Evolutionary conservation across 192 early-diverging fungal genomes (phyloP).

Genomic region (Geosiphon pyriformis): DNA sequence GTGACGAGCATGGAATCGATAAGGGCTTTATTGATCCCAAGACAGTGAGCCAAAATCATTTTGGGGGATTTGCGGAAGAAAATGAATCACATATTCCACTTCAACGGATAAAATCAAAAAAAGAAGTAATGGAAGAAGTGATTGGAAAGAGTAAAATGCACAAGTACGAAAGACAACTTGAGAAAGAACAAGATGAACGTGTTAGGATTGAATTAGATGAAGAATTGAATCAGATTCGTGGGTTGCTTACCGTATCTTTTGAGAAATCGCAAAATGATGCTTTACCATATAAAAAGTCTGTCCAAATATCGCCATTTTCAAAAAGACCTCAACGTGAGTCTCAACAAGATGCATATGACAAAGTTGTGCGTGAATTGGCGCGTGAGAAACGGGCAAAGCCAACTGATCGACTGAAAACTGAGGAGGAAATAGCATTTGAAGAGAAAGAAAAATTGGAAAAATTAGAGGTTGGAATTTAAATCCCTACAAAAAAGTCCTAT

Average conservation of each 20-base stretch:
- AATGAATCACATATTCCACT: constrained; percentile 29
- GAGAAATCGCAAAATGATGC: constrained; percentile 39
- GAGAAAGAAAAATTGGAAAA: constrained; percentile 82
- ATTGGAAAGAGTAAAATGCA: constrained; percentile 96
- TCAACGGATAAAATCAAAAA: constrained; percentile 72
- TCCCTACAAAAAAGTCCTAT: not conserved
- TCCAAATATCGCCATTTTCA: constrained; percentile 22
- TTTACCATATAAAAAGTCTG: constrained; percentile 38
- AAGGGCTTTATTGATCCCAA: constrained; percentile 55
- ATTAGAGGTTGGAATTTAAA: constrained; percentile 54
- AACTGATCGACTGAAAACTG: constrained; percentile 88
- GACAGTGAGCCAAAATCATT: constrained; percentile 72
- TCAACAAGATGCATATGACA: constrained; percentile 64
- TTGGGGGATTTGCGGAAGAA: constrained; percentile 82
- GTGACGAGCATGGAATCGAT: constrained; percentile 53
- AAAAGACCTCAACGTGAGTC: constrained; percentile 26
- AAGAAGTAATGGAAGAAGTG: constrained; percentile 95
- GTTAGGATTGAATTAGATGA: constrained; percentile 81
- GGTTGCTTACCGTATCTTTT: constrained; percentile 48
- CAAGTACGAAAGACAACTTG: constrained; percentile 88
- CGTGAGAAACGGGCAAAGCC: constrained; percentile 82
- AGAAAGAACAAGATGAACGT: constrained; percentile 81
- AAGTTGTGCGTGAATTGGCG: constrained; percentile 71
- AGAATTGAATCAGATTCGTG: constrained; percentile 79
- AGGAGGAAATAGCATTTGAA: constrained; percentile 85